Evolutionary conservation across 2,329 filamentous ascomycete genomes (phyloP), one percentile per base, ranked within the genome.

Genomic region (Fusarium lyarnte): DNA sequence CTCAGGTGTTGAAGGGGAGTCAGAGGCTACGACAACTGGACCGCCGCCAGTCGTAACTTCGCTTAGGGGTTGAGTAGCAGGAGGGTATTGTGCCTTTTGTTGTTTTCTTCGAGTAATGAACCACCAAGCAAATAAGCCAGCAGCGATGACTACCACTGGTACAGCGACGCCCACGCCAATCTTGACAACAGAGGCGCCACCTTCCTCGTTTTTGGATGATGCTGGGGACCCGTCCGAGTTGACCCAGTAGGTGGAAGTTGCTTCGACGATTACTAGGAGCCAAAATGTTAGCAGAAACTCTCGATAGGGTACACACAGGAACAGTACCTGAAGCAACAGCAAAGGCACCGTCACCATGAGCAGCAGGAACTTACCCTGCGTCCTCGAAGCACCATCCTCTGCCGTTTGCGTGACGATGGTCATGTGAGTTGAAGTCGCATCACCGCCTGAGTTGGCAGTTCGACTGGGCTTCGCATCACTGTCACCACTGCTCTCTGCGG

Each of bases 341-440:
- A 76, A 69, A 72, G 74, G 66, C 59, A 77, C 66, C 45, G 58
- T 67, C 58, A 61, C 70, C 68, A 76, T 73, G 63, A 76, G 70
- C 38, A 78, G 73, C 70, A 78, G 72, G 69, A 75, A 78, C 77
- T 75, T 78, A 78, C 77, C 74, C 72, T 53, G 69, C 65, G 77
- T 75, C 51, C 65, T 69, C 45, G 70, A 70, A 59, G 76, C 69
- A 36, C 67, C 72, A 29, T 72, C 74, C 38, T 73, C 69, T 29
- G 72, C 76, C 17, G 77, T 78, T 58, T 77, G 69, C 9, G 77
- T 78, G 38, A 78, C 65, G 42, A 75, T 69, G 12, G 74, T 77
- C 63, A 75, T 52, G 19, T 73, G 66, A 29, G 77, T 77, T 14
- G 73, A 75, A 16, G 75, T 78, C 2, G 58, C 65, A 11, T 55